Conservation (phyloP, 345 rosid genomes). For the Hypericum perforatum region DNA sequence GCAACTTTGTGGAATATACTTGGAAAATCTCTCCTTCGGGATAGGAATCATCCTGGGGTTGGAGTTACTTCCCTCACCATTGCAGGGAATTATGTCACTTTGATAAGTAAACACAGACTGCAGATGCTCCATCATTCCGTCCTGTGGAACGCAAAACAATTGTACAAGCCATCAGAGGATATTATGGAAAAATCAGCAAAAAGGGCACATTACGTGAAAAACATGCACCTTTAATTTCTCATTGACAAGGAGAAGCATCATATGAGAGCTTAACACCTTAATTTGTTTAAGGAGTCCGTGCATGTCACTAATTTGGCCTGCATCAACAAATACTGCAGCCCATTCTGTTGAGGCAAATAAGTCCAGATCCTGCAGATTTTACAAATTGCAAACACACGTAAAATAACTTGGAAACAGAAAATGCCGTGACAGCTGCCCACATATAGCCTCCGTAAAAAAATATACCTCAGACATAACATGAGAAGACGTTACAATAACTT, state of each 20-base stretch:
- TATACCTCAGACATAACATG: slow-evolving; percentile 42
- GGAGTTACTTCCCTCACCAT: slow-evolving; percentile 13
- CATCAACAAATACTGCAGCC: slow-evolving; percentile 47
- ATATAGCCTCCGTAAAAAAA: neutral
- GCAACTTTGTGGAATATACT: slow-evolving; percentile 29
- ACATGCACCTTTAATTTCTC: slow-evolving; percentile 35
- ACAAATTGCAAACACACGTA: neutral
- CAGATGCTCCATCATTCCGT: slow-evolving; percentile 21
- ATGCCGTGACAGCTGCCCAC: slow-evolving; percentile 4
- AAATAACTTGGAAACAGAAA: neutral
- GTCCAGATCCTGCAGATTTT: slow-evolving; percentile 34
- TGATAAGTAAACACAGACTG: slow-evolving; percentile 27
- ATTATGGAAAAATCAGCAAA: slow-evolving; percentile 4
- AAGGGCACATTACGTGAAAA: slow-evolving; percentile 1
- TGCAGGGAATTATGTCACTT: slow-evolving; percentile 6
- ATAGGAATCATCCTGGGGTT: slow-evolving; percentile 14
- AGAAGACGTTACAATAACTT: slow-evolving; percentile 36
- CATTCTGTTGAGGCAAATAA: slow-evolving; percentile 28
- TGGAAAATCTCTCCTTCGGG: slow-evolving; percentile 32
- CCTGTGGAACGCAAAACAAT: slow-evolving; percentile 30
- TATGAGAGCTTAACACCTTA: slow-evolving; percentile 24
- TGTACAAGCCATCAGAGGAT: slow-evolving; percentile 7
- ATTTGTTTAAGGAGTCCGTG: slow-evolving; percentile 24
- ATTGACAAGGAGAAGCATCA: slow-evolving; percentile 38
- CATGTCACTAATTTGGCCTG: slow-evolving; percentile 26